Conservation (phyloP, 192 early-diverging fungal genomes). For the Backusella circina region DNA sequence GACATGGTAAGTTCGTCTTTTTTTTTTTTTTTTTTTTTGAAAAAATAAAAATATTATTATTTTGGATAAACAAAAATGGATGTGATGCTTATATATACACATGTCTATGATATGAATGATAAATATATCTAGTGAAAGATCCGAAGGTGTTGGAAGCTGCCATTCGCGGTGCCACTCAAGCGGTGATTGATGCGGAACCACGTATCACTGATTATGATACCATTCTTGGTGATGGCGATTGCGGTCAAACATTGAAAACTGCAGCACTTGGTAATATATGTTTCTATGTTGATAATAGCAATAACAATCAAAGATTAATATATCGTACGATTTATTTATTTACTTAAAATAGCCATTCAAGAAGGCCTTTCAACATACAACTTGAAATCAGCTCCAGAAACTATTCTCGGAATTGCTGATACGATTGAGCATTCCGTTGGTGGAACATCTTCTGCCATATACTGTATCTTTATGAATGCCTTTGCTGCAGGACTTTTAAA, state of each 20-base stretch:
- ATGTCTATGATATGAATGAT: background rate
- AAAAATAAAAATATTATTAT: background rate
- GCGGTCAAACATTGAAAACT: slow-evolving; percentile 64
- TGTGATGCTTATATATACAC: background rate
- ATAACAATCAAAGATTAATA: background rate
- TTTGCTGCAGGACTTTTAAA: slow-evolving; percentile 47
- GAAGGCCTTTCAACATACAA: slow-evolving; percentile 31
- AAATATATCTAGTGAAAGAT: background rate
- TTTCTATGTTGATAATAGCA: background rate
- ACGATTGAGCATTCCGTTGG: slow-evolving; percentile 75
- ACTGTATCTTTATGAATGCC: slow-evolving; percentile 72
- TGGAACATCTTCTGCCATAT: slow-evolving; percentile 74
- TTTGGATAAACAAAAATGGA: background rate
- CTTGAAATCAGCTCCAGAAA: slow-evolving; percentile 4
- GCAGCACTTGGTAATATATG: slow-evolving; percentile 53
- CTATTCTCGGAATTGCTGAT: slow-evolving; percentile 48
- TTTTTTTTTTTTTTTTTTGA: background rate
- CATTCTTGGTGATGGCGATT: slow-evolving; percentile 83
- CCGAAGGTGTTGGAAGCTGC: slow-evolving; percentile 16
- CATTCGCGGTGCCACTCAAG: slow-evolving; percentile 33
- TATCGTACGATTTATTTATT: background rate
- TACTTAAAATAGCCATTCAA: slow-evolving; percentile 37
- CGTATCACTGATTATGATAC: slow-evolving; percentile 67
- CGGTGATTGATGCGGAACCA: slow-evolving; percentile 52
- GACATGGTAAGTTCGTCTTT: background rate